phyloP scores from a whole-genome alignment of 257 asterid species.

The Fraxinus pennsylvanica region DNA sequence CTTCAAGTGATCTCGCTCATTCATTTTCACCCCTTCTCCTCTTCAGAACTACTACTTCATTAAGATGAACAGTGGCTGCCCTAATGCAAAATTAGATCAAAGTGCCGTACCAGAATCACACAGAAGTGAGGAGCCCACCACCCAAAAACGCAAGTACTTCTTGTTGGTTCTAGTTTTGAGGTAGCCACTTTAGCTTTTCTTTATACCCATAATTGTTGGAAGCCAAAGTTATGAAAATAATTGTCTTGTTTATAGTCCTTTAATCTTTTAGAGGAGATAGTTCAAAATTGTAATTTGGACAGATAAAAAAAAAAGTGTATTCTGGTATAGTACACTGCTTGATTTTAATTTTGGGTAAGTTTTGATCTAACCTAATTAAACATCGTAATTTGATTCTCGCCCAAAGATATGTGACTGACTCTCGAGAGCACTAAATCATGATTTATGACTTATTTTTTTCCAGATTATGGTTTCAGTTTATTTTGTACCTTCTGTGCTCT shows the following conservation, averaged over 20 bases:
- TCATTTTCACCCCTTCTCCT: neutral
- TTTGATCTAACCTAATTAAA: neutral
- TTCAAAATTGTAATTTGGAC: neutral
- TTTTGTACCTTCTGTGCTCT: neutral
- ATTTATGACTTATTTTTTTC: neutral
- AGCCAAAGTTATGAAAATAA: neutral
- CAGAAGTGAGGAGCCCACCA: neutral
- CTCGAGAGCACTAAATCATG: neutral
- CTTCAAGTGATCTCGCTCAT: neutral
- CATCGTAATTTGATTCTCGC: neutral
- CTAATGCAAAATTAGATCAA: neutral
- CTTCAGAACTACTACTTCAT: neutral
- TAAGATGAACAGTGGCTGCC: neutral
- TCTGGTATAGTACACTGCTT: neutral
- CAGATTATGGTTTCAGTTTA: neutral
- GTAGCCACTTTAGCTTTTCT: neutral
- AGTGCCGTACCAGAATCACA: neutral
- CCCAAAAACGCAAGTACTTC: neutral
- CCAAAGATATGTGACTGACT: too few species aligned
- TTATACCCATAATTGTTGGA: neutral
- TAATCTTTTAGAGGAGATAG: neutral
- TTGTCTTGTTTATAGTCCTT: neutral
- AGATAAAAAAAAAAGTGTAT: too few species aligned
- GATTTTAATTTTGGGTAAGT: neutral
- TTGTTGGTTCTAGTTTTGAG: neutral